Evolutionary conservation across 768 basidiomycete genomes (phyloP).

Genomic region (Tulasnella sp.): DNA sequence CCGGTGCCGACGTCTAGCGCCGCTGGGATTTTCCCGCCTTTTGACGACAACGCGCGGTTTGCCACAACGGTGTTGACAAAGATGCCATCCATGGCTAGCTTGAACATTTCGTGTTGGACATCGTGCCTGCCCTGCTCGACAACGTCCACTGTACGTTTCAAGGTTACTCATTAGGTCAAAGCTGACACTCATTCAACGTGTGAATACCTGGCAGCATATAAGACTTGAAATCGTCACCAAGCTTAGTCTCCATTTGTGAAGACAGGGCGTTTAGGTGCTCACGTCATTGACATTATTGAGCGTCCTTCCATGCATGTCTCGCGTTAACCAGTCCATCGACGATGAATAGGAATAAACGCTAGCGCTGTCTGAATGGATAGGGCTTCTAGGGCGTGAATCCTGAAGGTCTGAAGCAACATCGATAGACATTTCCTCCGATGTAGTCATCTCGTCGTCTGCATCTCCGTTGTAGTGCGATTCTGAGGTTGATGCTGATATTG

Average conservation of each 20-base stretch:
- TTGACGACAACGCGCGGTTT: neutral
- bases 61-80: neutral
- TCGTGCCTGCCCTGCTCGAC: constrained; percentile 13
- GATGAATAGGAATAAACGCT: constrained; percentile 27
- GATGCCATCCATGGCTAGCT: neutral
- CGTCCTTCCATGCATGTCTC: constrained; percentile 20
- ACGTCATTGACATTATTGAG: constrained; percentile 24
- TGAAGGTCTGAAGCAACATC: neutral
- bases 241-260: neutral
- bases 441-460: neutral
- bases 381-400: too few species aligned
- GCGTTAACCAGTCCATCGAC: neutral
- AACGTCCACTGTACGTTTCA: neutral
- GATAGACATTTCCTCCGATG: neutral
- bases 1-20: constrained; percentile 17
- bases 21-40: neutral
- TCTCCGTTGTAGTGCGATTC: neutral
- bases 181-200: too few species aligned
- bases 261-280: neutral
- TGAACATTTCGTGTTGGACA: constrained; percentile 13
- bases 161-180: neutral
- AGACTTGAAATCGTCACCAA: neutral
- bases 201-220: neutral
- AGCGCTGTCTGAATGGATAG: neutral
- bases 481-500: neutral